A percentile compares a stretch with the other conserved stretches of the same genome.
phyloP scores from a whole-genome alignment of 495 filamentous ascomycete species.

The Annulohypoxylon nitens region DNA sequence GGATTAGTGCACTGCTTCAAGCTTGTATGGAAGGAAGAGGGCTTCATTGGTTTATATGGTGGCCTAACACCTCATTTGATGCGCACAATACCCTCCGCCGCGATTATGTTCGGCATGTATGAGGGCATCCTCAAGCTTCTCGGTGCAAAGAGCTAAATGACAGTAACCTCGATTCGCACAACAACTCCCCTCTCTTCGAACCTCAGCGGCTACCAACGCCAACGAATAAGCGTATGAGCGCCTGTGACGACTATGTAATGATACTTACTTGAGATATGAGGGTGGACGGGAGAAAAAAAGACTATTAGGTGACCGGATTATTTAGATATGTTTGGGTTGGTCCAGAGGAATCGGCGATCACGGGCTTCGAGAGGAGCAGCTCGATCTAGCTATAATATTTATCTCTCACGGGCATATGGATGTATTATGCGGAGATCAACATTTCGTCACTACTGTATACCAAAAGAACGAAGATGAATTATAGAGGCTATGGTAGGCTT shows the following conservation, averaged over 20 bases:
- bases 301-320: not conserved
- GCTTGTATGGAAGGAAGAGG: slow-evolving; percentile 85
- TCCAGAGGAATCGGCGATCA: not conserved
- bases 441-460: slow-evolving; percentile 31
- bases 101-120: slow-evolving; percentile 94
- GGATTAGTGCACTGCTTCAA: slow-evolving; percentile 86
- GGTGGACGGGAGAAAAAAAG: not conserved
- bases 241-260: slow-evolving; percentile 21
- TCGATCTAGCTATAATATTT: not conserved
- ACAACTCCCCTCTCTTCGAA: not conserved
- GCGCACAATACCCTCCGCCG: slow-evolving; percentile 87
- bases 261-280: slow-evolving; percentile 11
- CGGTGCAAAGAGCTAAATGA: slow-evolving; percentile 53
- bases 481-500: slow-evolving; percentile 1
- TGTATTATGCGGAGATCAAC: not conserved
- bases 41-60: slow-evolving; percentile 83
- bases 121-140: slow-evolving; percentile 79
- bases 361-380: not conserved
- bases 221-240: not conserved
- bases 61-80: slow-evolving; percentile 89
- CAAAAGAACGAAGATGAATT: slow-evolving; percentile 17
- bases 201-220: not conserved
- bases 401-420: not conserved
- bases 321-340: not conserved
- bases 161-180: not conserved